phyloP scores from a whole-genome alignment of 2,329 filamentous ascomycete genomes.

The Didymellaceae sp. region DNA sequence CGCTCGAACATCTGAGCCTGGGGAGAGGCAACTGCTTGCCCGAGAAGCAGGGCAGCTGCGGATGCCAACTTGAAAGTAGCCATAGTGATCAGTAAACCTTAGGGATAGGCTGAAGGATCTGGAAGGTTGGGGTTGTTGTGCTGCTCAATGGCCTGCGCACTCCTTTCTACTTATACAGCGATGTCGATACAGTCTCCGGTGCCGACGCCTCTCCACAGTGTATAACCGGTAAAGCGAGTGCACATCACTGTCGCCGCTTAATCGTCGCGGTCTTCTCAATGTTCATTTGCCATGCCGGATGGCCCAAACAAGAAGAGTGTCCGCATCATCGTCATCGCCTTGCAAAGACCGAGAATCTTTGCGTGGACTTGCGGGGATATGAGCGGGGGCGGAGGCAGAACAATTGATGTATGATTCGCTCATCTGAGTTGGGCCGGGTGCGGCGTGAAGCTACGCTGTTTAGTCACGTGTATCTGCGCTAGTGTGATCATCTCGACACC shows the following conservation, averaged over 20 bases:
- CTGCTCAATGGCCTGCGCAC: not conserved
- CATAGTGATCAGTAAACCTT: slow-evolving; percentile 2
- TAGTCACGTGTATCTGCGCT: no score
- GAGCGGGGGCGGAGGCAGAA: slow-evolving; percentile 7
- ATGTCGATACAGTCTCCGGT: not conserved
- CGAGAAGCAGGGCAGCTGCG: slow-evolving; percentile 13
- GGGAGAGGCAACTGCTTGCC: slow-evolving; percentile 9
- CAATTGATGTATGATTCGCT: slow-evolving; percentile 1
- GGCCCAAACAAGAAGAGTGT: slow-evolving; percentile 9
- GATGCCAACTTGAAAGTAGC: slow-evolving; percentile 12
- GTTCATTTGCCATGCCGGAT: not conserved
- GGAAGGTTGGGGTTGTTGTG: slow-evolving; percentile 1
- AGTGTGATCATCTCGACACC: no score
- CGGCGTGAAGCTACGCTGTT: slow-evolving; percentile 11
- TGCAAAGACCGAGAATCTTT: slow-evolving; percentile 13
- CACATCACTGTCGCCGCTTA: not conserved
- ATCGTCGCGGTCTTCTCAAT: not conserved
- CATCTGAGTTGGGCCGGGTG: not conserved
- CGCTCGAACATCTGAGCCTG: slow-evolving; percentile 13
- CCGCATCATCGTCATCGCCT: slow-evolving; percentile 11
- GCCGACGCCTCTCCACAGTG: not conserved
- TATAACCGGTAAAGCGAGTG: not conserved
- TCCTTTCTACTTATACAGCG: slow-evolving; percentile 6
- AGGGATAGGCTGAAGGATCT: not conserved
- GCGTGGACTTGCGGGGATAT: slow-evolving; percentile 12